Evolutionary conservation across 1,284 basidiomycete genomes (phyloP).

Genomic region (Termitomyces sp.): DNA sequence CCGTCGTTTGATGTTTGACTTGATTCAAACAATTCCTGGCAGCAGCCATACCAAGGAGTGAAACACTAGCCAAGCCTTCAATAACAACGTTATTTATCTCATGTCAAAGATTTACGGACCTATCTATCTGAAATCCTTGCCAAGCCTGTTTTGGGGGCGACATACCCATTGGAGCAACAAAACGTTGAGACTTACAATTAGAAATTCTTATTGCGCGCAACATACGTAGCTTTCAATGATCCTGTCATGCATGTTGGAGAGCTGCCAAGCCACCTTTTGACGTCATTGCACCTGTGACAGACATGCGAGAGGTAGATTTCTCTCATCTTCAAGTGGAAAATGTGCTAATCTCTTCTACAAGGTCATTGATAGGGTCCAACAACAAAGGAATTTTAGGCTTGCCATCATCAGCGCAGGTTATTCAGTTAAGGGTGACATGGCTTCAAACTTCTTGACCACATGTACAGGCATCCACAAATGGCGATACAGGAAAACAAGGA

Average conservation of each 20-base stretch:
- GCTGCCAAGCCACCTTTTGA: slow-evolving; percentile 21
- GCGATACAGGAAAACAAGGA: slow-evolving; percentile 25
- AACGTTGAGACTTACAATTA: slow-evolving; percentile 36
- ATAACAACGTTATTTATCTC: slow-evolving; percentile 28
- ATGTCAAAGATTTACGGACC: slow-evolving; percentile 32
- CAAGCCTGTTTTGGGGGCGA: slow-evolving; percentile 13
- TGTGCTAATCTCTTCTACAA: slow-evolving; percentile 21
- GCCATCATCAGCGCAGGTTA: slow-evolving; percentile 62
- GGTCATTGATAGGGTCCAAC: slow-evolving; percentile 61
- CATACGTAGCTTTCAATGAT: slow-evolving; percentile 39
- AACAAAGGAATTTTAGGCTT: slow-evolving; percentile 44
- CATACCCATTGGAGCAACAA: slow-evolving; percentile 14
- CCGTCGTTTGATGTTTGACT: not conserved
- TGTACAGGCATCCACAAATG: slow-evolving; percentile 22
- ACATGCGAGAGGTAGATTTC: slow-evolving; percentile 51
- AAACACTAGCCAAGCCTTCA: not conserved
- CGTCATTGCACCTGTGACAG: slow-evolving; percentile 36
- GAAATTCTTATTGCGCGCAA: slow-evolving; percentile 35
- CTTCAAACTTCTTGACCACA: not conserved
- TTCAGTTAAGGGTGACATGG: slow-evolving; percentile 29
- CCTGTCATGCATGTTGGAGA: not conserved
- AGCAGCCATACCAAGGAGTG: not conserved
- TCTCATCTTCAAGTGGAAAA: not conserved
- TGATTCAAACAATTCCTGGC: not conserved
- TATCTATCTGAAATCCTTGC: slow-evolving; percentile 42